Evolutionary conservation across 2,329 filamentous ascomycete species (phyloP).

Genomic region (Trichoderma simmonsii): DNA sequence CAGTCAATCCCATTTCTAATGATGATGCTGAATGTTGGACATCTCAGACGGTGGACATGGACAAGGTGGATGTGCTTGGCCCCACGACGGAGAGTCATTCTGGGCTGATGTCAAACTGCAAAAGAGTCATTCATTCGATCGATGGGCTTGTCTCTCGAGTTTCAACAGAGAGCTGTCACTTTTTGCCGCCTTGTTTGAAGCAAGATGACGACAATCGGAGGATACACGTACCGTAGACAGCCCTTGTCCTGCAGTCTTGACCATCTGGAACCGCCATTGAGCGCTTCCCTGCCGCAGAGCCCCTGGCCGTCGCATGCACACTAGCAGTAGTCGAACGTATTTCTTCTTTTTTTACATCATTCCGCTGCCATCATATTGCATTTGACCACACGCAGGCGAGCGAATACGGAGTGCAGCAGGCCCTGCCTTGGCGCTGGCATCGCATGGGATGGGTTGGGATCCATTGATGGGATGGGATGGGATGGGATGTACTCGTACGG

Average conservation of each 20-base stretch:
- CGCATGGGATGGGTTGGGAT: background rate
- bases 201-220: background rate
- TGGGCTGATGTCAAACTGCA: background rate
- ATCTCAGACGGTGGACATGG: background rate
- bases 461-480: background rate
- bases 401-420: background rate
- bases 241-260: background rate
- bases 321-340: background rate
- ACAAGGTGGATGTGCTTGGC: background rate
- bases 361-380: background rate
- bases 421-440: background rate
- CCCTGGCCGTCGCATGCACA: background rate
- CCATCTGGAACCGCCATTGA: background rate
- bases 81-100: background rate
- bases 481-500: background rate
- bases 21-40: background rate
- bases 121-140: background rate
- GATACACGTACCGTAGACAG: background rate
- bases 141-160: background rate
- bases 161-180: background rate
- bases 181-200: background rate
- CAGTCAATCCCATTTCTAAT: background rate
- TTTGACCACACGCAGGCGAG: background rate
- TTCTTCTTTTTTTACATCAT: constrained; percentile 3
- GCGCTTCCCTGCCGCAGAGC: background rate